Conservation (phyloP, 73 alveolate genomes). For the Effrenium voratum region DNA sequence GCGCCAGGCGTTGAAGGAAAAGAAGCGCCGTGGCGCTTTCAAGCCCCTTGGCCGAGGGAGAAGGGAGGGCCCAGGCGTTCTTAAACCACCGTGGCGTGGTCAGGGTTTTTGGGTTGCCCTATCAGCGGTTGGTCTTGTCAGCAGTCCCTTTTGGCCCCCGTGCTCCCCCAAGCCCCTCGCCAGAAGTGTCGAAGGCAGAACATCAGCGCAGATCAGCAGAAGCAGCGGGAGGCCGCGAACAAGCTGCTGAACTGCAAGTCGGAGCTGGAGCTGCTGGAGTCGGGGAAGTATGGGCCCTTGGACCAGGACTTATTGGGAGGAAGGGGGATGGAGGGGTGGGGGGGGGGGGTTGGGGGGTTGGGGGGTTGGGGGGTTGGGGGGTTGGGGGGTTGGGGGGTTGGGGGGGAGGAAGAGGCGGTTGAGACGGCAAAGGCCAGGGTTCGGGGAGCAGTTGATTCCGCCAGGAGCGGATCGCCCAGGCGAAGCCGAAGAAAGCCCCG, state of each 20-base stretch:
- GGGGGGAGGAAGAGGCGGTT: too few species aligned
- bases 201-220: conserved; percentile 71
- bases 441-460: too few species aligned
- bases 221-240: conserved; percentile 54
- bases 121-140: neutral
- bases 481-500: conserved; percentile 29
- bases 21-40: conserved; percentile 63
- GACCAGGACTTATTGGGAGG: conserved; percentile 79
- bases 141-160: neutral
- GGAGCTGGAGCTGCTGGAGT: conserved; percentile 62
- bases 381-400: too few species aligned
- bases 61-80: neutral
- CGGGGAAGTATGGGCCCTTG: conserved; percentile 65
- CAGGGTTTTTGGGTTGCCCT: neutral
- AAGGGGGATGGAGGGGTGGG: too few species aligned
- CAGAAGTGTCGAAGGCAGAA: conserved; percentile 25
- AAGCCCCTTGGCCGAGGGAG: conserved; percentile 28
- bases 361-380: too few species aligned
- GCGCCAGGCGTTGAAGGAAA: conserved; percentile 72
- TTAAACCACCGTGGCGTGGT: neutral
- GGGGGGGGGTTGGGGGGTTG: too few species aligned
- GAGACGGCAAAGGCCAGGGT: too few species aligned
- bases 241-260: conserved; percentile 46
- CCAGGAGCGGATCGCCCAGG: conserved; percentile 36
- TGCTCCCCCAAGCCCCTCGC: neutral